Conservation (phyloP, 176 grass and related monocot species). For the Hordeum vulgare region MorexV3_pseudomolecules_assembly NC_058518.1:455324361-455324860, state of each 20-base stretch:
- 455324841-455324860: background rate
- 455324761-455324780: constrained; percentile 37
- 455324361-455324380: constrained; percentile 25
- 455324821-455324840: background rate
- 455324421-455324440: constrained; percentile 40
- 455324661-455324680: constrained; percentile 62
- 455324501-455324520: background rate
- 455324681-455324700: constrained; percentile 41
- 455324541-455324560: constrained; percentile 27
- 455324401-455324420: constrained; percentile 77
- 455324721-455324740: constrained; percentile 51
- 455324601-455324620: constrained; percentile 90
- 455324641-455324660: constrained; percentile 26
- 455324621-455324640: constrained; percentile 66
- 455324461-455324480: constrained; percentile 22
- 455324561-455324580: constrained; percentile 36
- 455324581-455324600: constrained; percentile 57
- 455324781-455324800: constrained; percentile 32
- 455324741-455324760: constrained; percentile 56
- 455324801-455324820: background rate
- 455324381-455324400: constrained; percentile 65
- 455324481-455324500: background rate
- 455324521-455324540: constrained; percentile 13
- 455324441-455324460: constrained; percentile 22
- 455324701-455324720: constrained; percentile 36